phyloP scores from a whole-genome alignment of 345 rosid genomes.

The Populus davidiana region DNA sequence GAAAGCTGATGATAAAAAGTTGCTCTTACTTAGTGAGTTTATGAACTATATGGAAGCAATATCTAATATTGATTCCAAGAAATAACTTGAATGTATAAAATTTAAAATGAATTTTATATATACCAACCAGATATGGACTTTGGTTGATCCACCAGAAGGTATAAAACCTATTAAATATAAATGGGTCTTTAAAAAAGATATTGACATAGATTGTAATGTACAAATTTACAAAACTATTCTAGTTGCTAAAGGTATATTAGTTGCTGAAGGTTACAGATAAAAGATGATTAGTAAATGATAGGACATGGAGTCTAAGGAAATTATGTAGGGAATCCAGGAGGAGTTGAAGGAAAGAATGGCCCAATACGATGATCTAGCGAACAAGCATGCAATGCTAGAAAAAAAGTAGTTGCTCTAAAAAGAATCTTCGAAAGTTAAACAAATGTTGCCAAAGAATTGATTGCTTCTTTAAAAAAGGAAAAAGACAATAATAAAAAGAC shows the following conservation, averaged over 20 bases:
- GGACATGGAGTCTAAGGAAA: no score
- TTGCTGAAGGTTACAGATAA: neutral
- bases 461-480: no score
- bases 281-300: no score
- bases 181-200: neutral
- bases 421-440: no score
- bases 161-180: neutral
- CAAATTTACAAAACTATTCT: neutral
- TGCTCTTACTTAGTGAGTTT: neutral
- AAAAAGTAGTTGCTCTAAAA: no score
- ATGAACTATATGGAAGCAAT: neutral
- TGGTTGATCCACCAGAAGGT: neutral
- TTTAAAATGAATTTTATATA: neutral
- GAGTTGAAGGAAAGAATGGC: no score
- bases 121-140: neutral
- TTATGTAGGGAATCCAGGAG: no score
- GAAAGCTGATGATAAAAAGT: neutral
- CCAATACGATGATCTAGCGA: no score
- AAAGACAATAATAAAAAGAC: no score
- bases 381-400: no score
- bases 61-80: neutral
- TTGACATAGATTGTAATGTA: neutral
- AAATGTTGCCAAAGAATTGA: no score
- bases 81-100: neutral
- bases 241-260: neutral